Evolutionary conservation across 306 rosid species (phyloP).

Genomic region (Crotalaria pallida): DNA sequence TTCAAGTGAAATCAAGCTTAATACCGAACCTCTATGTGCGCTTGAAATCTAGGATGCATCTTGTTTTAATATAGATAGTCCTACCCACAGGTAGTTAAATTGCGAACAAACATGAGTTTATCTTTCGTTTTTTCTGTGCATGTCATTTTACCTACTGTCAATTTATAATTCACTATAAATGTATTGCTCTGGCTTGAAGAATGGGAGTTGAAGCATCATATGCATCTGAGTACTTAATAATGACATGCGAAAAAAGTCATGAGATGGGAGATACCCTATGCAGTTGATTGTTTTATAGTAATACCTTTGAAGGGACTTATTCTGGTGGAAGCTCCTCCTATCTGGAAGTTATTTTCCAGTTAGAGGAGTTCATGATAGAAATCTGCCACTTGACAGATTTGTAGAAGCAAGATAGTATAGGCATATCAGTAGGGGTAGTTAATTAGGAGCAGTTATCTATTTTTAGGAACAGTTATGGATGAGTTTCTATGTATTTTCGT

Average conservation of each 20-base stretch:
- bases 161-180: not conserved
- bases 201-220: not conserved
- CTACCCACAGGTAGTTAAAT: not conserved
- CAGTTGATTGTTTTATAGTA: not conserved
- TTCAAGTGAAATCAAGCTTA: not conserved
- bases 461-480: no score
- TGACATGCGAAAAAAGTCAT: not conserved
- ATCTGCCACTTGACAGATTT: no score
- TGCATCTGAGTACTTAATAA: not conserved
- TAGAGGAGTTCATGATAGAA: no score
- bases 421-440: no score
- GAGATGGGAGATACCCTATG: not conserved
- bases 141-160: not conserved
- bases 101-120: not conserved
- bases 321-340: no score
- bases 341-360: no score
- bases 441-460: no score
- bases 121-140: not conserved
- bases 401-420: no score
- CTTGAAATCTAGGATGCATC: not conserved
- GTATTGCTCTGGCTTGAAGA: not conserved
- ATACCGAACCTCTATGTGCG: not conserved
- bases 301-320: conserved; percentile 13
- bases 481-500: no score
- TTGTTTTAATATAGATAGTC: not conserved